phyloP scores from a whole-genome alignment of 352 stramenopile species.

The Pilasporangium apinafurcum region DNA sequence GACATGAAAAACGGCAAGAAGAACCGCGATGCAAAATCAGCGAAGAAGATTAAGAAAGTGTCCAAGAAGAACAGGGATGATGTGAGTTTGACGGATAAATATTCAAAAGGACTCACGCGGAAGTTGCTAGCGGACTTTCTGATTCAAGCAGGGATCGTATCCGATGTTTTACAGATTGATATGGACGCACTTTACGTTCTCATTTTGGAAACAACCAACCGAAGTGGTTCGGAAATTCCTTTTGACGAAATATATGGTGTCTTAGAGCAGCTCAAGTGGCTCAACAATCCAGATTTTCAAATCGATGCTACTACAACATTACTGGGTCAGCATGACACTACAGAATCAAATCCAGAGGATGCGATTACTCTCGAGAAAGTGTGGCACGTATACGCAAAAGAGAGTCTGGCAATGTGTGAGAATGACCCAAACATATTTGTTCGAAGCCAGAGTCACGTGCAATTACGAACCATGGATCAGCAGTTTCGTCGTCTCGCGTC shows the following conservation, averaged over 20 bases:
- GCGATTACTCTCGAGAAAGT: conserved; percentile 13
- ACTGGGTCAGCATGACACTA: conserved; percentile 8
- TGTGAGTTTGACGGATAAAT: conserved; percentile 12
- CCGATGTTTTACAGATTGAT: conserved; percentile 20
- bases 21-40: not conserved
- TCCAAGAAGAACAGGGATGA: conserved; percentile 11
- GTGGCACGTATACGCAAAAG: conserved; percentile 25
- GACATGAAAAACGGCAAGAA: not conserved
- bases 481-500: not conserved
- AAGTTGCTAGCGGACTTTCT: conserved; percentile 29
- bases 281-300: conserved; percentile 17
- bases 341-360: not conserved
- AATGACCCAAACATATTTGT: conserved; percentile 56
- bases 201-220: conserved; percentile 15
- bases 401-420: conserved; percentile 27
- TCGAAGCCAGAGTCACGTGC: conserved; percentile 15
- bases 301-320: conserved; percentile 11
- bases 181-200: conserved; percentile 32
- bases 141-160: conserved; percentile 25
- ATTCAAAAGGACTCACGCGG: conserved; percentile 33
- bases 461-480: conserved; percentile 14
- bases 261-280: conserved; percentile 19
- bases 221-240: conserved; percentile 17
- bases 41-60: conserved; percentile 19
- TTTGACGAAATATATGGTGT: conserved; percentile 29